phyloP scores from a whole-genome alignment of 2,329 filamentous ascomycete genomes.

The Colletotrichum simmondsii region DNA sequence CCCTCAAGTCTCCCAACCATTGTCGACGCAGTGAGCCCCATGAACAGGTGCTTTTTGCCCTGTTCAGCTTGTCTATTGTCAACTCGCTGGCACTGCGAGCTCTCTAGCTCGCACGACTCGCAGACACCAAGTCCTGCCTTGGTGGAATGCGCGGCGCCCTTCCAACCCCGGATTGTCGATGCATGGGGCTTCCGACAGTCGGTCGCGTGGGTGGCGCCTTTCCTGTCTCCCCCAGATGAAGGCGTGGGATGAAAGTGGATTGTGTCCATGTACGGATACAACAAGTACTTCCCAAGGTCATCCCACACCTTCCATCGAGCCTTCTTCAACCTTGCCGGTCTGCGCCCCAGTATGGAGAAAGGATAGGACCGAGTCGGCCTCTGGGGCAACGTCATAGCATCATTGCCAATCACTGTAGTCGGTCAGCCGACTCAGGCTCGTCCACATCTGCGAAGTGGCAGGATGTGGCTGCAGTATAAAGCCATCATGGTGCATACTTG shows the following conservation, averaged over 20 bases:
- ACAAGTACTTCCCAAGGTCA: background rate
- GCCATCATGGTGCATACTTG: constrained; percentile 11
- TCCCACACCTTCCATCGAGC: constrained; percentile 14
- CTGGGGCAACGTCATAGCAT: constrained; percentile 31
- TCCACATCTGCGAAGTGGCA: background rate
- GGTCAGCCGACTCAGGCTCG: constrained; percentile 19
- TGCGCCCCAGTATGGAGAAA: constrained; percentile 26
- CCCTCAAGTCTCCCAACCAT: constrained; percentile 18
- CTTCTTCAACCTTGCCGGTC: constrained; percentile 4
- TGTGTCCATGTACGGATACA: constrained; percentile 4
- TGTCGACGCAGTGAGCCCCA: background rate
- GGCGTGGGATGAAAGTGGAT: background rate
- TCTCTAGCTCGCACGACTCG: background rate
- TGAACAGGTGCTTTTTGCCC: constrained; percentile 7
- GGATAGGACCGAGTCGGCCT: constrained; percentile 24
- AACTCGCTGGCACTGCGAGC: too few relatives aligned
- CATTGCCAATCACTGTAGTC: constrained; percentile 2
- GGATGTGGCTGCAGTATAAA: constrained; percentile 28
- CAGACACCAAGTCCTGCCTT: background rate
- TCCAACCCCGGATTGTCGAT: constrained; percentile 26
- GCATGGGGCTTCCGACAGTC: background rate
- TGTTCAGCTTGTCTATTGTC: background rate
- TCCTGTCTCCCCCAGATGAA: background rate
- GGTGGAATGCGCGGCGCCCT: background rate
- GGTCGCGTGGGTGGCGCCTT: constrained; percentile 22